A percentile compares a stretch with the other conserved stretches of the same genome.
These are phyloP conservation scores for Cyberlindnera amylophila DNA, from an alignment of 805 yeast genomes.

Conservation along the genomic window DNA sequence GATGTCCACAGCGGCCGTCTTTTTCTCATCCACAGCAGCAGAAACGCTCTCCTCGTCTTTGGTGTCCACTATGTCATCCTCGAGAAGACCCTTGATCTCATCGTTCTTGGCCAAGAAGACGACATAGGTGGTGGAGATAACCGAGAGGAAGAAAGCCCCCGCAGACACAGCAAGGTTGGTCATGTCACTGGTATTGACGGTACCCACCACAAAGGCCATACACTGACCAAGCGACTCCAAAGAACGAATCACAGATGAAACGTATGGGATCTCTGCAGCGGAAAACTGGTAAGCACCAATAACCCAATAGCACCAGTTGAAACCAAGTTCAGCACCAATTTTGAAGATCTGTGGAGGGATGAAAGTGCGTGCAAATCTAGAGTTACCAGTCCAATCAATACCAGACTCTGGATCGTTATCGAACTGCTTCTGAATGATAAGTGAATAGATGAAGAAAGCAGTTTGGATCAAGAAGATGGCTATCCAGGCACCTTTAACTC, in stretches of 20 bases:
- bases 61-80: too few relatives aligned
- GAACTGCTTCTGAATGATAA: constrained; percentile 15
- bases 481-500: constrained; percentile 22
- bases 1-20: too few relatives aligned
- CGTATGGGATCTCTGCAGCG: constrained; percentile 21
- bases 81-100: neutral
- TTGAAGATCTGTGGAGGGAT: constrained; percentile 26
- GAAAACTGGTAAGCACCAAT: constrained; percentile 23
- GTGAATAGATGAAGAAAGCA: constrained; percentile 23
- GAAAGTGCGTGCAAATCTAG: constrained; percentile 17
- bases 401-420: constrained; percentile 10
- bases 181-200: constrained; percentile 24
- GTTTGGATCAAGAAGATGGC: constrained; percentile 7
- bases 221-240: constrained; percentile 25
- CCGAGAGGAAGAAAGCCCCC: constrained; percentile 14
- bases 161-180: constrained; percentile 26
- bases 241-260: constrained; percentile 23
- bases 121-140: neutral
- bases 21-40: too few relatives aligned
- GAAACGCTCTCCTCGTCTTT: too few relatives aligned
- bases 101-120: neutral
- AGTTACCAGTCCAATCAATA: constrained; percentile 23
- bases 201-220: constrained; percentile 23
- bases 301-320: constrained; percentile 28
- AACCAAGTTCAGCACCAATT: constrained; percentile 21